A percentile compares a stretch with the other conserved stretches of the same genome.
phyloP scores from a whole-genome alignment of 768 basidiomycete species.

The Leccinellum luteum region DNA sequence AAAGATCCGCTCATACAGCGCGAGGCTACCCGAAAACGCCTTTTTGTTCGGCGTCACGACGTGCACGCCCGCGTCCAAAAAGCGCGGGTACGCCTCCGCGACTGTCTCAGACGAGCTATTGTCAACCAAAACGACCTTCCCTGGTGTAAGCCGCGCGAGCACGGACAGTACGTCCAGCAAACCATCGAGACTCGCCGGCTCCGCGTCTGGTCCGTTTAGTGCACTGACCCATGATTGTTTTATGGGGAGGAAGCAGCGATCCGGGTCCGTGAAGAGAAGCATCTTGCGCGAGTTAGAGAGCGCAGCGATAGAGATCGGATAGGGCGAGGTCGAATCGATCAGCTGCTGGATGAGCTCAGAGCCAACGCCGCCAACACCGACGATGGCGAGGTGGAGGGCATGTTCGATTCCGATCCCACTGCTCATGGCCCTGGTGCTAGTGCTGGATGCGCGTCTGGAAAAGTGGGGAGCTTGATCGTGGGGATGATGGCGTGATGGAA shows the following conservation, averaged over 20 bases:
- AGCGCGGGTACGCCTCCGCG: slow-evolving; percentile 76
- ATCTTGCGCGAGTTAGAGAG: slow-evolving; percentile 66
- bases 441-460: slow-evolving; percentile 1
- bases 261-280: slow-evolving; percentile 45
- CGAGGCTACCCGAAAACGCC: slow-evolving; percentile 74
- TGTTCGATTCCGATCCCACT: slow-evolving; percentile 13
- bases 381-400: slow-evolving; percentile 62
- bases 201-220: slow-evolving; percentile 41
- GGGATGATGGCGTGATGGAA: neutral
- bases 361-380: slow-evolving; percentile 94
- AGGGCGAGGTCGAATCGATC: slow-evolving; percentile 48
- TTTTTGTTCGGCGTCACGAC: slow-evolving; percentile 99
- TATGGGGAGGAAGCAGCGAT: neutral
- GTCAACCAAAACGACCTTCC: slow-evolving; percentile 76
- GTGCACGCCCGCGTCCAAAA: slow-evolving; percentile 74
- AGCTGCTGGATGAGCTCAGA: slow-evolving; percentile 83
- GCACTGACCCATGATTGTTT: slow-evolving; percentile 39
- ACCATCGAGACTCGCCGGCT: slow-evolving; percentile 35
- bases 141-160: slow-evolving; percentile 42
- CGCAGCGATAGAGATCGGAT: slow-evolving; percentile 63
- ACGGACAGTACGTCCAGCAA: slow-evolving; percentile 42
- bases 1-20: slow-evolving; percentile 68
- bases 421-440: slow-evolving; percentile 12
- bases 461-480: neutral
- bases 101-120: slow-evolving; percentile 87